These are phyloP conservation scores for Puya raimondii DNA, from an alignment of 176 grass and related monocot genomes.

Conservation along the genomic window DNA sequence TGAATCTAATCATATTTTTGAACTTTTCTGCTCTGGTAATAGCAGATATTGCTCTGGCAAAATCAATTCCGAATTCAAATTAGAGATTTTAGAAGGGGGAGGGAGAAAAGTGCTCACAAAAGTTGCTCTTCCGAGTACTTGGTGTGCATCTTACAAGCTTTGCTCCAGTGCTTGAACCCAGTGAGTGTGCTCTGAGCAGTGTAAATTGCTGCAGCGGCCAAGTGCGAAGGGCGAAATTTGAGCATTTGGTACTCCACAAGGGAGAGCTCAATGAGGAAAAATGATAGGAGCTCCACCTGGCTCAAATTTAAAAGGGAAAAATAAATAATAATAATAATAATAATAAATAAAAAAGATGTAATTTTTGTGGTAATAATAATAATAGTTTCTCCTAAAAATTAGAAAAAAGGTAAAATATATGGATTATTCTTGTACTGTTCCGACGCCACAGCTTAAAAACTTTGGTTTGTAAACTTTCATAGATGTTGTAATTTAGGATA, in stretches of 20 bases:
- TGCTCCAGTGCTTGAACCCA: slow-evolving; percentile 60
- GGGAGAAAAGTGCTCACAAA: slow-evolving; percentile 21
- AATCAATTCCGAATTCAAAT: no score
- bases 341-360: no score
- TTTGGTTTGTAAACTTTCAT: no score
- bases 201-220: slow-evolving; percentile 69
- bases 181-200: slow-evolving; percentile 64
- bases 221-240: slow-evolving; percentile 52
- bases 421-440: no score
- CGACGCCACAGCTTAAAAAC: no score
- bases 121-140: slow-evolving; percentile 56
- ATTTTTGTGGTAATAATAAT: no score
- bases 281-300: slow-evolving; percentile 74
- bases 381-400: not conserved
- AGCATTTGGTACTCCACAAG: slow-evolving; percentile 75
- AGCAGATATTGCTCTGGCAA: no score
- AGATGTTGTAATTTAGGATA: no score
- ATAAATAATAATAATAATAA: not conserved
- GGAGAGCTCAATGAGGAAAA: slow-evolving; percentile 75
- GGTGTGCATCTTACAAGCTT: slow-evolving; percentile 59
- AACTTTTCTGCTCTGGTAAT: no score
- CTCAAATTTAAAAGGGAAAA: slow-evolving; percentile 4
- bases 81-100: not conserved
- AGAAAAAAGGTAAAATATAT: not conserved
- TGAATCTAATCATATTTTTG: no score